These are phyloP conservation scores for Colletotrichum sp. DNA, from an alignment of 2,329 filamentous ascomycete genomes.

Conservation along the genomic window DNA sequence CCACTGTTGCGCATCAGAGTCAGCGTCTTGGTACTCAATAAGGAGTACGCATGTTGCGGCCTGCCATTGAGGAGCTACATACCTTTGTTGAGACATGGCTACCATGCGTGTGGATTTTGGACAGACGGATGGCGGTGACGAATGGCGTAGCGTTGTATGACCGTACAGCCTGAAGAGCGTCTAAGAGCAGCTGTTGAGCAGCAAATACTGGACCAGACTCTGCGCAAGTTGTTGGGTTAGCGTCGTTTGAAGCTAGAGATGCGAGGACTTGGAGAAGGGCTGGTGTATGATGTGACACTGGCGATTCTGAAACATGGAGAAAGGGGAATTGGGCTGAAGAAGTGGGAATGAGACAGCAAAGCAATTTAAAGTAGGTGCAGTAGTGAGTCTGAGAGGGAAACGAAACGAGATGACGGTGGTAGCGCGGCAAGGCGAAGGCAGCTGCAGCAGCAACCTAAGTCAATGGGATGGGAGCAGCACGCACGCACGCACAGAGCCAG, in stretches of 20 bases:
- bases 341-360: background rate
- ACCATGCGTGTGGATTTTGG: slow-evolving; percentile 22
- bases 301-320: slow-evolving; percentile 1
- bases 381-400: slow-evolving; percentile 1
- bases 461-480: background rate
- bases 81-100: slow-evolving; percentile 37
- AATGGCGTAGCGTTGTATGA: background rate
- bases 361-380: slow-evolving; percentile 15
- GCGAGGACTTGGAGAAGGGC: background rate
- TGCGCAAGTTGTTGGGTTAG: background rate
- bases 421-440: background rate
- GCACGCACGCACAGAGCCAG: background rate
- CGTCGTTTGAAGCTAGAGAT: background rate
- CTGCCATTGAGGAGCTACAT: slow-evolving; percentile 1
- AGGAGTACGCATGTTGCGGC: background rate
- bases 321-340: background rate
- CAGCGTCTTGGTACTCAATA: background rate
- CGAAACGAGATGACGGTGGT: slow-evolving; percentile 9
- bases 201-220: background rate
- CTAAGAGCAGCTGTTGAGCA: background rate
- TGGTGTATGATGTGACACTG: background rate
- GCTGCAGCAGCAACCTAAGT: background rate
- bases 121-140: background rate
- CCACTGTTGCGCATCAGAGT: background rate
- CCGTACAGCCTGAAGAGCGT: background rate